Evolutionary conservation across 1,284 basidiomycete genomes (phyloP), one percentile per base, ranked within the genome.

Genomic region (Mycosarcoma mackinlayi): DNA sequence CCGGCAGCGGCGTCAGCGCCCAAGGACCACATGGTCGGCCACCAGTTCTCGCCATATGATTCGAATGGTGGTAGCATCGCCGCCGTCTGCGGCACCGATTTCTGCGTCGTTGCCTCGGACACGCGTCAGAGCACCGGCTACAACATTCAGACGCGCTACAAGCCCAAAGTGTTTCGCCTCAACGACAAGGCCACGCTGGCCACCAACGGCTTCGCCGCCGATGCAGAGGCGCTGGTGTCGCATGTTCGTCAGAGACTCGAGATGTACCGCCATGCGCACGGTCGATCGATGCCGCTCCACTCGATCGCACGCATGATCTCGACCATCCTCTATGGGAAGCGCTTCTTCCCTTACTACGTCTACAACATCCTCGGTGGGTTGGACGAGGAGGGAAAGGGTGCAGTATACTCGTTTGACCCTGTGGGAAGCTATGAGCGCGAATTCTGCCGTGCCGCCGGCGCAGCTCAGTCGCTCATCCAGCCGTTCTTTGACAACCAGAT

Each of bases 281-380:
- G 77, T 7, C 66, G 67, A 4, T 75, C 77, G 14, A 82, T 82
- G 80, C 77, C 80, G 18, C 58, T 82, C 24, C 72, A 73, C 53
- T 67, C 78, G 49, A 82, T 82, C 53, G 80, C 80, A 14, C 63
- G 80, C 23, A 78, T 82, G 77, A 62, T 81, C 37, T 79, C 73
- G 18, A 81, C 78, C 21, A 80, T 81, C 30, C 67, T 82, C 14
- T 82, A 82, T 59, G 66, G 75, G 35, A 82, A 82, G 71, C 74
- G 80, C 25, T 80, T 81, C 67, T 82, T 82, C 74, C 80, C 80
- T 30, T 82, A 81, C 66, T 82, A 82, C 69, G 80, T 81, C 21
- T 81, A 80, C 71, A 82, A 82, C 53, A 80, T 82, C 33, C 66
- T 82, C n/a, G 80, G 80, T 6, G 80, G 80, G 9, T 57, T 82